Conservation (phyloP, 805 yeast species). For the Yamadazyma nakazawae region DNA sequence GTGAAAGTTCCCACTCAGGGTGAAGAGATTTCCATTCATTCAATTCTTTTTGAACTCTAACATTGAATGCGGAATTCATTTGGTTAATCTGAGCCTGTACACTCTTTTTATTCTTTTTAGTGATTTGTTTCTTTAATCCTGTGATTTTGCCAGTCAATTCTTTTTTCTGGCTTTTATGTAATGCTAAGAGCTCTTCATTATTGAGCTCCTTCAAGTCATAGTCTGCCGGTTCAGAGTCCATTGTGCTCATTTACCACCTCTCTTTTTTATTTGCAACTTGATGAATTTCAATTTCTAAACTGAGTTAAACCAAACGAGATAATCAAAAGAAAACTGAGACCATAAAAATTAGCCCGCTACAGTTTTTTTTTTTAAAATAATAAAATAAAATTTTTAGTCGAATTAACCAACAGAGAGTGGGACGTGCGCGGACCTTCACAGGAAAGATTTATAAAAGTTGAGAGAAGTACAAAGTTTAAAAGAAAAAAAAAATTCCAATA, state of each 20-base stretch:
- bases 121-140: constrained; percentile 77
- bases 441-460: too few relatives aligned
- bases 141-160: constrained; percentile 68
- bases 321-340: background rate
- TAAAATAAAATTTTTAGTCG: too few relatives aligned
- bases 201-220: constrained; percentile 1
- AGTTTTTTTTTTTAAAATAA: background rate
- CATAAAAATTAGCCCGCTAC: background rate
- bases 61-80: constrained; percentile 54
- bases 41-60: constrained; percentile 54
- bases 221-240: background rate
- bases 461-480: too few relatives aligned
- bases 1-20: constrained; percentile 16
- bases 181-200: constrained; percentile 6
- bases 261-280: too few relatives aligned
- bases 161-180: constrained; percentile 63
- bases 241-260: too few relatives aligned
- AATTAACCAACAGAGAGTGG: too few relatives aligned
- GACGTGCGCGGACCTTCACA: too few relatives aligned
- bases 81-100: constrained; percentile 57
- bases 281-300: too few relatives aligned
- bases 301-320: background rate
- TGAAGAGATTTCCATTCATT: constrained; percentile 14
- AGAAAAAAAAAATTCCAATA: too few relatives aligned
- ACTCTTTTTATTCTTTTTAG: constrained; percentile 72